Evolutionary conservation across 495 filamentous ascomycete genomes (phyloP).

Genomic region (Aspergillus sclerotiicarbonarius): DNA sequence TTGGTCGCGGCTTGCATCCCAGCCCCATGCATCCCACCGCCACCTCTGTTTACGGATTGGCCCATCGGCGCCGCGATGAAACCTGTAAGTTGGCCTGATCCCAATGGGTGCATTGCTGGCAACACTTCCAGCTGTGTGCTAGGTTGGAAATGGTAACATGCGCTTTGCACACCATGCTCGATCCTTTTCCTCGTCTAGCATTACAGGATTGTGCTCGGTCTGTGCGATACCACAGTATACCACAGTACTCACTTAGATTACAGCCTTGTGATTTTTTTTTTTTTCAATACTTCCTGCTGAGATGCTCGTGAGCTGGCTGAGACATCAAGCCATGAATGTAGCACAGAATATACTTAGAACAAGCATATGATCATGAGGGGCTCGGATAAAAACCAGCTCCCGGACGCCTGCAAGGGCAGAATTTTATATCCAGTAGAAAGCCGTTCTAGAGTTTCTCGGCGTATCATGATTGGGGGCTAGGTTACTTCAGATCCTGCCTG

Average conservation of each 20-base stretch:
- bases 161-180: neutral
- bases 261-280: neutral
- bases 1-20: neutral
- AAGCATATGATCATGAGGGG: neutral
- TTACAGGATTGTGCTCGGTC: neutral
- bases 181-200: neutral
- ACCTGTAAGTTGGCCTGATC: neutral
- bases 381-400: neutral
- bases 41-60: neutral
- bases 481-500: neutral
- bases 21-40: neutral
- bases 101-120: neutral
- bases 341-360: slow-evolving; percentile 5
- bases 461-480: neutral
- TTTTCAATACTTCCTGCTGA: neutral
- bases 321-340: neutral
- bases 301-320: neutral
- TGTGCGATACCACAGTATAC: neutral
- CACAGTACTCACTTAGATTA: neutral
- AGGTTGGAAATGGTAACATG: too few relatives aligned
- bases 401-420: neutral
- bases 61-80: neutral
- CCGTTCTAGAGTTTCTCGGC: neutral
- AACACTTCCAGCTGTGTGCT: neutral
- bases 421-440: neutral